phyloP scores from a whole-genome alignment of 257 asterid species.

The Petrea volubilis region DNA sequence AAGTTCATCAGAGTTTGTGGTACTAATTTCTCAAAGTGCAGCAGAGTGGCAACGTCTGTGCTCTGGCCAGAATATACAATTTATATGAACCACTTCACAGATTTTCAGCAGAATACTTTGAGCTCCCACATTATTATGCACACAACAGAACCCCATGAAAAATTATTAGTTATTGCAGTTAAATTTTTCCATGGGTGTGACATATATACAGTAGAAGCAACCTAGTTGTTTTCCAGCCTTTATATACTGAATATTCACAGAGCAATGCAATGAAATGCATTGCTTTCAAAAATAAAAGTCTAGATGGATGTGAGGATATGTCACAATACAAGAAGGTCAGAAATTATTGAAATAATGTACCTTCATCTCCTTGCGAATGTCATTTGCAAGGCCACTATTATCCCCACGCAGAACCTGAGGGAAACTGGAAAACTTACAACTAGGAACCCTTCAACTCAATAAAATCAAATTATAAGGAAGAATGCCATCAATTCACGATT shows the following conservation, averaged over 20 bases:
- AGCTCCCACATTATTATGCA: not conserved
- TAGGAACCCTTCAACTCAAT: not conserved
- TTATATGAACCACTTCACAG: not conserved
- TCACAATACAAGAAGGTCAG: not conserved
- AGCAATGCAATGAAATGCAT: not conserved
- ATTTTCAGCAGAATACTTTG: not conserved
- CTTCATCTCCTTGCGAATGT: conserved; percentile 98
- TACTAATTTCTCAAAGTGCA: too few relatives aligned
- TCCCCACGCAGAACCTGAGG: conserved; percentile 91
- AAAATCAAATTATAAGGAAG: not conserved
- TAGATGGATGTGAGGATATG: not conserved
- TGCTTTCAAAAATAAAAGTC: not conserved
- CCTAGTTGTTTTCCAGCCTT: not conserved
- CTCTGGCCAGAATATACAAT: not conserved
- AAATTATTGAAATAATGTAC: conserved; percentile 31
- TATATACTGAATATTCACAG: not conserved
- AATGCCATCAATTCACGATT: conserved; percentile 1
- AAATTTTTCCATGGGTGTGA: not conserved
- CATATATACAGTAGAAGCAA: not conserved
- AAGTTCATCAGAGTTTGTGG: too few relatives aligned
- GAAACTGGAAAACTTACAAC: conserved; percentile 20
- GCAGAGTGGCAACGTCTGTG: not conserved
- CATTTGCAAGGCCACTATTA: conserved; percentile 94
- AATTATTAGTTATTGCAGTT: not conserved
- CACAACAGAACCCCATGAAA: not conserved